phyloP scores from a whole-genome alignment of 2,329 filamentous ascomycete genomes.

The Sporothrix euskadiensis region DNA sequence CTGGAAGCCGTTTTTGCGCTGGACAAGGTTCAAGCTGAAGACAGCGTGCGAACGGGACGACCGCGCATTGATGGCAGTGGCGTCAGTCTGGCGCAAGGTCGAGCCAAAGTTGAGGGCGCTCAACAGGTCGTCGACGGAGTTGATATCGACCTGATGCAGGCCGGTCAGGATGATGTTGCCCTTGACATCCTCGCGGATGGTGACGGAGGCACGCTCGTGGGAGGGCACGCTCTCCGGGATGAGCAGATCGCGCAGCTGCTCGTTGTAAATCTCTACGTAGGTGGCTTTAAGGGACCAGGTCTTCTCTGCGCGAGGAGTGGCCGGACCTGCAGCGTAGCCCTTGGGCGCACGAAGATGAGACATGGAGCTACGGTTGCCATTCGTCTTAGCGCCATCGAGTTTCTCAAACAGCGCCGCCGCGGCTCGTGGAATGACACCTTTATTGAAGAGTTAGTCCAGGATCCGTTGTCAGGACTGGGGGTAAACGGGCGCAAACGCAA shows the following conservation, averaged over 20 bases:
- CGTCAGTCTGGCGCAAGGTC: slow-evolving; percentile 90
- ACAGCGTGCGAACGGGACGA: slow-evolving; percentile 97
- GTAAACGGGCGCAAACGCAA: neutral
- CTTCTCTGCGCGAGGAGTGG: slow-evolving; percentile 60
- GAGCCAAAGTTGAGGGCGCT: slow-evolving; percentile 90
- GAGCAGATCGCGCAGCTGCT: slow-evolving; percentile 87
- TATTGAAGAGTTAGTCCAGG: slow-evolving; percentile 18
- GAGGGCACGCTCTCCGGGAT: slow-evolving; percentile 70
- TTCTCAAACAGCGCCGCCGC: slow-evolving; percentile 85
- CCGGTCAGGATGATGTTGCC: slow-evolving; percentile 93
- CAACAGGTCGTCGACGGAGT: slow-evolving; percentile 88
- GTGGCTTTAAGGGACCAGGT: slow-evolving; percentile 92
- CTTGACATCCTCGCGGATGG: slow-evolving; percentile 90
- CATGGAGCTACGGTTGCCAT: slow-evolving; percentile 62
- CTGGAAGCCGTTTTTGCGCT: slow-evolving; percentile 67
- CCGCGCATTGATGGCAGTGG: slow-evolving; percentile 95
- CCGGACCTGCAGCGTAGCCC: slow-evolving; percentile 64
- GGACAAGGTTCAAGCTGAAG: slow-evolving; percentile 90
- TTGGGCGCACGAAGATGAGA: slow-evolving; percentile 78
- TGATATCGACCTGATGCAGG: slow-evolving; percentile 81
- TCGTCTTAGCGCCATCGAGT: slow-evolving; percentile 60
- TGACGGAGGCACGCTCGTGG: slow-evolving; percentile 75
- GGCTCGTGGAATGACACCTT: slow-evolving; percentile 93
- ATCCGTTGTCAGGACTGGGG: neutral
- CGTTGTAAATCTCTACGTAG: slow-evolving; percentile 97